A percentile compares a stretch with the other conserved stretches of the same genome.
These are phyloP conservation scores for Geotrichum cucujoidarum DNA, from an alignment of 1,139 yeast genomes.

Conservation along the genomic window DNA sequence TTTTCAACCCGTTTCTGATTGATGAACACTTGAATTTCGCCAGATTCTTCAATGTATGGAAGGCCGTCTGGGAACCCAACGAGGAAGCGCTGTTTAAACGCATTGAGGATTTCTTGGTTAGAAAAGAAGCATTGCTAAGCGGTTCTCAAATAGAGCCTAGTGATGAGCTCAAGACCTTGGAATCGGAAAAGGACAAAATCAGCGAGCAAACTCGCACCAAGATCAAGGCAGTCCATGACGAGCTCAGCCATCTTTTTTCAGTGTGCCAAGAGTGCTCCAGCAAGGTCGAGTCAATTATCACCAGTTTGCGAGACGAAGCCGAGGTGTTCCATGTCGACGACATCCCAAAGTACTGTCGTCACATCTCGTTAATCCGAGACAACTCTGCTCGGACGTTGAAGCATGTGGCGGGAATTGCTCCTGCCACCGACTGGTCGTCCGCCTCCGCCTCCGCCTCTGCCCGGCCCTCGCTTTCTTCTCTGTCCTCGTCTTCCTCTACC, in stretches of 20 bases:
- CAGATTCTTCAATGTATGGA: slow-evolving; percentile 31
- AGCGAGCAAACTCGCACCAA: neutral
- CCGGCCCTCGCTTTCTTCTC: too few species aligned
- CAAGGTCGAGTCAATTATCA: neutral
- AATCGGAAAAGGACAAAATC: too few species aligned
- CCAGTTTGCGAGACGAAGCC: neutral
- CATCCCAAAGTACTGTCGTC: neutral
- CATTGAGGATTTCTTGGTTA: neutral
- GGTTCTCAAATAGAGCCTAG: neutral
- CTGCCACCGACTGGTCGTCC: neutral
- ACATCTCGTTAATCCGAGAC: slow-evolving; percentile 1
- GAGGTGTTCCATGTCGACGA: slow-evolving; percentile 1
- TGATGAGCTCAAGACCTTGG: neutral
- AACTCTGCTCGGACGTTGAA: neutral
- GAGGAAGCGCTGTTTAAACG: neutral
- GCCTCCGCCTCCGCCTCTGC: too few species aligned
- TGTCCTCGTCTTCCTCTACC: too few species aligned
- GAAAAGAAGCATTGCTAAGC: neutral
- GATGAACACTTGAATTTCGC: slow-evolving; percentile 35
- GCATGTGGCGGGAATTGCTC: neutral
- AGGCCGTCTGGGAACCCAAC: slow-evolving; percentile 4
- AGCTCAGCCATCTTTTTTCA: neutral
- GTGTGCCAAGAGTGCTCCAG: neutral
- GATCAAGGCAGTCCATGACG: neutral
- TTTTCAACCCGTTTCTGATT: slow-evolving; percentile 36